These are phyloP conservation scores for Carex scoparia DNA, from an alignment of 176 grass and related monocot genomes.

Conservation along the genomic window DNA sequence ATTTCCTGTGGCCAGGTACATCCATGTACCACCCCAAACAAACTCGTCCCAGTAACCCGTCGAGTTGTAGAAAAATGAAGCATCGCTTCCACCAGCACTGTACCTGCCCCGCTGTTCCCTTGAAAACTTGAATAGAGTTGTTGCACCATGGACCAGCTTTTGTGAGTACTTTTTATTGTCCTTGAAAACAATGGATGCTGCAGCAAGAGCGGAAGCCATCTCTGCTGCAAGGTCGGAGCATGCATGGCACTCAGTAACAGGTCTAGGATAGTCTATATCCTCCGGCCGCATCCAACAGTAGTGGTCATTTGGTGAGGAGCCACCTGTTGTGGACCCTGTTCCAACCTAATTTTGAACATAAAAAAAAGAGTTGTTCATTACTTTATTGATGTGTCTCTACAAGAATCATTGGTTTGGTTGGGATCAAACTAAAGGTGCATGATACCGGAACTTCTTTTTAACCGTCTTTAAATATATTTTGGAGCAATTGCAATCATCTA, in stretches of 20 bases:
- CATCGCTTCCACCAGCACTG: conserved; percentile 45
- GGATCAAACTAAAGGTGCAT: neutral
- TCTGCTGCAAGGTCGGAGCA: conserved; percentile 82
- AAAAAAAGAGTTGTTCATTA: neutral
- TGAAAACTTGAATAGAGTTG: conserved; percentile 75
- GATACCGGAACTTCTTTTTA: neutral
- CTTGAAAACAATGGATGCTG: conserved; percentile 96
- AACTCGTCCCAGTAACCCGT: conserved; percentile 82
- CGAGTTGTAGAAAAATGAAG: conserved; percentile 82
- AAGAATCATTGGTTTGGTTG: neutral
- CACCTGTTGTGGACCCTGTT: conserved; percentile 30
- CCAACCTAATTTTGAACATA: conserved; percentile 53
- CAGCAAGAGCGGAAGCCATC: conserved; percentile 74
- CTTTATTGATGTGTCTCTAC: neutral
- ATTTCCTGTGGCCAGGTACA: conserved; percentile 94
- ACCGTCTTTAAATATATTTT: neutral
- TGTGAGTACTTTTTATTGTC: conserved; percentile 87
- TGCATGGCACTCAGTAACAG: conserved; percentile 50
- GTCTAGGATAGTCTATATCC: conserved; percentile 77
- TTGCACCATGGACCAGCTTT: conserved; percentile 85
- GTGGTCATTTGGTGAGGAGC: conserved; percentile 65
- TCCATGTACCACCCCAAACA: conserved; percentile 89
- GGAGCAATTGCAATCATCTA: neutral
- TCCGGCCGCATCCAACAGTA: conserved; percentile 98
- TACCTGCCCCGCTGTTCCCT: conserved; percentile 52